Evolutionary conservation across 1,284 basidiomycete species (phyloP), one percentile per base, ranked within the genome.

Genomic region (Veloboletus limbatus): DNA sequence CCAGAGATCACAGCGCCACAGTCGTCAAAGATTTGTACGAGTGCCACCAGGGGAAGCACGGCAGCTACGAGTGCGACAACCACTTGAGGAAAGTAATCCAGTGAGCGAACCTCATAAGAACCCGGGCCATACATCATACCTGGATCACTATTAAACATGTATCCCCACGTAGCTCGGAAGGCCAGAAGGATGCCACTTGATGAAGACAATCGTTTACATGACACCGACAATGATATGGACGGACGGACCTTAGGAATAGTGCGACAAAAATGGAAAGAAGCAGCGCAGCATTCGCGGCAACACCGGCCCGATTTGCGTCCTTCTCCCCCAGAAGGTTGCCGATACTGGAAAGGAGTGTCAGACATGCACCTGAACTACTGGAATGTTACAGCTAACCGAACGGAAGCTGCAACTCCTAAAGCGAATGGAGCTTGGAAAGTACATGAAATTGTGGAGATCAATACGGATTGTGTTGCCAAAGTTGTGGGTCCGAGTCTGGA

Each of bases 371-470:
- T 33, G 5, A 26, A 20, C 13, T 10, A 40, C 18, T 18, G n/a
- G 5, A 27, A 35, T 26, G 3, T n/a, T n/a, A 2, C 6, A 37
- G 65, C 74, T 18, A 60, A 86, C 79, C 93, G 81, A 36, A 96
- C 92, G 17, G 92, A 87, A 1, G 86, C 75, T 0, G 93, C 92
- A 8, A 94, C 79, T 43, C 84, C 79, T 16, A 96, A 68, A 1
- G 90, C 82, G 49, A 83, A 92, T 0, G 92, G 92, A 2, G 87
- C 87, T 66, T 96, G 93, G 66, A 83, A 96, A 4, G 87, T 87
- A 4, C 85, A 84, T 3, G 89, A 85, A 21, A 75, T 78, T 43
- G 81, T 88, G 8, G 86, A 79, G 3, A 92, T 71, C 11, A 92
- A 68, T 1, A 92, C 81, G 2, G 84, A 87, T 59, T 92, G 87